phyloP scores from a whole-genome alignment of 2,329 filamentous ascomycete genomes.

The Fusarium goolgardi region DNA sequence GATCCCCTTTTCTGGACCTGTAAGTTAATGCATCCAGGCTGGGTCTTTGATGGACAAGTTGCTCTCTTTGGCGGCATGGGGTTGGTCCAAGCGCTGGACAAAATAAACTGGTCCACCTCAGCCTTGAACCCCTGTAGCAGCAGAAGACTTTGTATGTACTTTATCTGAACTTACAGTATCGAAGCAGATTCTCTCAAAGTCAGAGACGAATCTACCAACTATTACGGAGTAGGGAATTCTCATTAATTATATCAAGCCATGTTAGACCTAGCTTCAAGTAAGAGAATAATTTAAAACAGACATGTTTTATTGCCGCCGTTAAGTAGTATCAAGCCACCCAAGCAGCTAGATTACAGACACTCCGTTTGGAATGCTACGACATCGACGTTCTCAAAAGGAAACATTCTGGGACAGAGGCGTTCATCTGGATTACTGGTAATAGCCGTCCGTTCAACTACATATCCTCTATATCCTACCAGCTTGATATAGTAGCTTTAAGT shows the following conservation, averaged over 20 bases:
- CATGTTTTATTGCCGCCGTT: background rate
- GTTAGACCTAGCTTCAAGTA: background rate
- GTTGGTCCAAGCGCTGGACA: conserved; percentile 49
- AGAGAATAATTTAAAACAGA: background rate
- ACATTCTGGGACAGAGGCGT: conserved; percentile 26
- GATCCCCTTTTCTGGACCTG: conserved; percentile 49
- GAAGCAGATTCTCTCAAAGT: background rate
- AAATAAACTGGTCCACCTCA: conserved; percentile 40
- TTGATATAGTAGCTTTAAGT: background rate
- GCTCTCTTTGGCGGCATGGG: conserved; percentile 43
- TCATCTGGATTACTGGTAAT: background rate
- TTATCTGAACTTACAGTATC: background rate
- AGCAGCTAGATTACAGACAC: conserved; percentile 3
- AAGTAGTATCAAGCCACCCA: conserved; percentile 2
- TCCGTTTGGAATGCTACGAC: conserved; percentile 11
- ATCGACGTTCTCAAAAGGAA: background rate
- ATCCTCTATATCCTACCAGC: background rate
- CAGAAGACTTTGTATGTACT: background rate
- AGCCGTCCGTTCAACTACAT: background rate
- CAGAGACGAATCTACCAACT: background rate
- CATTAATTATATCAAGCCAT: background rate
- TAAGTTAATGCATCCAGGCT: conserved; percentile 38
- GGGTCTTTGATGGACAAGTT: conserved; percentile 45
- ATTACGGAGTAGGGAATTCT: background rate
- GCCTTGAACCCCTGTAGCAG: conserved; percentile 10